A percentile compares a stretch with the other conserved stretches of the same genome.
Evolutionary conservation across 2,329 filamentous ascomycete genomes (phyloP).

Genomic region (Diplodia scrobiculata): DNA sequence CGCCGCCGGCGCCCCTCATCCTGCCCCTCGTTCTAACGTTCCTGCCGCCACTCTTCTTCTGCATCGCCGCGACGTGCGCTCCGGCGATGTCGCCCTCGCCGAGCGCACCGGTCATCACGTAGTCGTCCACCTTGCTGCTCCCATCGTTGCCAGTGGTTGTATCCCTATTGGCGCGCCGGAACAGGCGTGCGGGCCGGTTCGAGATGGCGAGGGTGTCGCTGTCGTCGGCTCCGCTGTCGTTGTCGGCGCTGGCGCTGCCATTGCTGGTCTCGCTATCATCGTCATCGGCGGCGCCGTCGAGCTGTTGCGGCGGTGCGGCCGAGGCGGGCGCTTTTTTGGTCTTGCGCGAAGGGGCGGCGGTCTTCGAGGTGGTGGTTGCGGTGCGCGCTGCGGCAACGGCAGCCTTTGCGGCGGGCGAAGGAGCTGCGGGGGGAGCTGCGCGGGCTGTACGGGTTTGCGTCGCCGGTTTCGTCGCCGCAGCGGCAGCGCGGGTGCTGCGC

Average conservation of each 20-base stretch:
- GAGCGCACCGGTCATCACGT: slow-evolving; percentile 45
- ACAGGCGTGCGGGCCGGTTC: slow-evolving; percentile 32
- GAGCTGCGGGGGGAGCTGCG: not conserved
- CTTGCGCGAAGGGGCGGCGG: not conserved
- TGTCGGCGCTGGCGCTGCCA: not conserved
- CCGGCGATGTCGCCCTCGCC: slow-evolving; percentile 32
- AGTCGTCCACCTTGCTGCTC: slow-evolving; percentile 32
- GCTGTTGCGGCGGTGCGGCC: not conserved
- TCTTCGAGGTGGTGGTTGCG: not conserved
- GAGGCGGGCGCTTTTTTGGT: not conserved
- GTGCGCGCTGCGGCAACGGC: not conserved
- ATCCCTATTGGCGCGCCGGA: slow-evolving; percentile 34
- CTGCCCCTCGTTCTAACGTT: slow-evolving; percentile 13
- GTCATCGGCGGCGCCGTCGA: not conserved
- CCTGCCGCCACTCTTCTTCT: slow-evolving; percentile 9
- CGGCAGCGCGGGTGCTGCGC: slow-evolving; percentile 32
- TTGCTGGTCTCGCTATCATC: not conserved
- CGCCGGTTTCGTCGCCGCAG: slow-evolving; percentile 23
- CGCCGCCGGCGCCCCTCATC: slow-evolving; percentile 2
- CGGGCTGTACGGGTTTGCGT: slow-evolving; percentile 29
- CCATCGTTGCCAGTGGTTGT: slow-evolving; percentile 27
- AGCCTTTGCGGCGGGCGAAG: not conserved
- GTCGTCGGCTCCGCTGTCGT: slow-evolving; percentile 42
- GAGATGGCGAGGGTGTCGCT: slow-evolving; percentile 39
- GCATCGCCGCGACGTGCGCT: slow-evolving; percentile 1